Base-by-base conservation (phyloP, 2,329 filamentous ascomycete species). In the Coniochaeta ligniaria region DNA sequence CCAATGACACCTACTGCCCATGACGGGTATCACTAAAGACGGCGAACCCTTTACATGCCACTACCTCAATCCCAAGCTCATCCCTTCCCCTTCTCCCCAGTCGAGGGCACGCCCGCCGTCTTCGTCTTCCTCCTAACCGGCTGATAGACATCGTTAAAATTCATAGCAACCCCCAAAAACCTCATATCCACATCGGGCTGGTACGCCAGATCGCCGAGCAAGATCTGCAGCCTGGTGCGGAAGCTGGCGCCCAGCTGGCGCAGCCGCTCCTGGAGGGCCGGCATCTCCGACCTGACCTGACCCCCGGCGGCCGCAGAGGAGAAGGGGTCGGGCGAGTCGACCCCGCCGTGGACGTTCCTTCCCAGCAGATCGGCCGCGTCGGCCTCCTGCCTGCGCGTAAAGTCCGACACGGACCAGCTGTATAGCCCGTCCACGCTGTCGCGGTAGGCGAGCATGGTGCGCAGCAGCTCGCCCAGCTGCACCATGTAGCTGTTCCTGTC, bases 61-160 rank as follows among this genome's bases (percentile, higher is more conserved):
- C 26, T 55, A 7, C 52, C 26, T n/a, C 26, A n/a, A 36, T 14
- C 26, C 16, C 17, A 38, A 22, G n/a, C 20, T 26, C 20, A 57
- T 17, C 36, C 56, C 36, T 58, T 58, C 20, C 22, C 36, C 56
- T 58, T 58, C 56, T 58, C 57, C 35, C 58, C 61, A 24, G 59
- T 38, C 45, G 17, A 24, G 22, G 28, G 8, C 31, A 47, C 61
- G 17, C 58, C 66, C 63, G 68, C 58, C 12, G 41, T 59, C 73
- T 78, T 81, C 61, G 82, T 76, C 75, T 87, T 86, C 72, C 87
- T 83, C 68, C 87, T 81, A 52, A 87, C 84, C 16, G 91, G 90
- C 74, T 91, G 85, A 74, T 98, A 98, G 28, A 96, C 90, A 72
- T 98, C 94, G 75, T 99, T 99, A 75, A 98, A 99, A 76, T 98